Evolutionary conservation across 2,329 filamentous ascomycete species (phyloP).

Genomic region (Diaporthe velutina): DNA sequence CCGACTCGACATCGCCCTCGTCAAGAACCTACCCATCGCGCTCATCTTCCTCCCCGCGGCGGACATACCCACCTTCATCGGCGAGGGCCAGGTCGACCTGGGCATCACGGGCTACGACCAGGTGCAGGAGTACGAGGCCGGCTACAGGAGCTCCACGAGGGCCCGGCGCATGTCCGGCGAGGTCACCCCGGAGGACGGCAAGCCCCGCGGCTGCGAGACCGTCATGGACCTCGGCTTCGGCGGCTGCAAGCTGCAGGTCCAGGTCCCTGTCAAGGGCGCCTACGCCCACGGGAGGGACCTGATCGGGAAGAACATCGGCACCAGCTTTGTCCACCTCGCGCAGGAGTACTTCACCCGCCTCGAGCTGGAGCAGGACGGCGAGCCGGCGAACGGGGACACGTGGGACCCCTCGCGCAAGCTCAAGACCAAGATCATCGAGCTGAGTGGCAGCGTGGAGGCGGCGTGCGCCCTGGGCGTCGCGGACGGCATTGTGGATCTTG

Average conservation of each 20-base stretch:
- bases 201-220: conserved; percentile 78
- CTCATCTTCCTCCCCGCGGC: conserved; percentile 97
- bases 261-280: conserved; percentile 88
- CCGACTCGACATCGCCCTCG: conserved; percentile 95
- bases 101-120: conserved; percentile 96
- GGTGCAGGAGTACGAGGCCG: conserved; percentile 88
- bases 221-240: conserved; percentile 94
- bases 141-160: conserved; percentile 63
- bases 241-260: conserved; percentile 93
- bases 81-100: conserved; percentile 91
- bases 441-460: conserved; percentile 97
- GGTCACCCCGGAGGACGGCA: conserved; percentile 56
- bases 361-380: conserved; percentile 67
- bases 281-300: conserved; percentile 80
- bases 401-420: conserved; percentile 64
- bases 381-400: conserved; percentile 51
- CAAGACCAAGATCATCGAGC: conserved; percentile 90
- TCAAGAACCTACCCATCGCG: conserved; percentile 96
- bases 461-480: conserved; percentile 96
- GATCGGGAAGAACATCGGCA: conserved; percentile 93
- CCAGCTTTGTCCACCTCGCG: conserved; percentile 90
- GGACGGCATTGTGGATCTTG: conserved; percentile 96
- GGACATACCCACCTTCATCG: conserved; percentile 97
- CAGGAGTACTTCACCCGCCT: conserved; percentile 86
- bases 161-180: conserved; percentile 62